Percentiles rank a stretch among this genome's conserved stretches.
Conservation (phyloP, 2,329 filamentous ascomycete species). For the Metarhizium rileyi region DNA sequence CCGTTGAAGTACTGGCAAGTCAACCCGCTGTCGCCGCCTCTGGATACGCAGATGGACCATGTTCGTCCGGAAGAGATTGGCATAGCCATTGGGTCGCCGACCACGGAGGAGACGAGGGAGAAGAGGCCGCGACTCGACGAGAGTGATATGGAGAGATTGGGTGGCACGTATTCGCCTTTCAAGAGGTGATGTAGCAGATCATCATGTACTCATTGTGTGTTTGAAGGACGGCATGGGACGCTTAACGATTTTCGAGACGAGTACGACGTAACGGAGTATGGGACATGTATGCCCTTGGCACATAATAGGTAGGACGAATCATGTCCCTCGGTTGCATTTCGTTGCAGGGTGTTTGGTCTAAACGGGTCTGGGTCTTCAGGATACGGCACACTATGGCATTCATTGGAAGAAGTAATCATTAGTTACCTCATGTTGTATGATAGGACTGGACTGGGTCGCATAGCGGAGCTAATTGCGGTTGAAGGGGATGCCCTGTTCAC, state of each 20-base stretch:
- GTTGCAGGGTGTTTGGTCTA: not conserved
- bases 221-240: not conserved
- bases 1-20: slow-evolving; percentile 10
- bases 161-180: slow-evolving; percentile 6
- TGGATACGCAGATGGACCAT: not conserved
- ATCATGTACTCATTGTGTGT: not conserved
- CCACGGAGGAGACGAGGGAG: not conserved
- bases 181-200: not conserved
- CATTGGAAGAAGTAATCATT: not conserved
- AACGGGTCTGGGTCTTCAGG: not conserved
- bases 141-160: slow-evolving; percentile 10
- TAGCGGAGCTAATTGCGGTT: not conserved
- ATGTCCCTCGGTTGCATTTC: not conserved
- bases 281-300: not conserved
- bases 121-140: slow-evolving; percentile 14
- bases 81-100: slow-evolving; percentile 5
- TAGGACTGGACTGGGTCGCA: not conserved
- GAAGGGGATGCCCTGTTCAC: not conserved
- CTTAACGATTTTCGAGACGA: not conserved
- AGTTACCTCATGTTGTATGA: not conserved
- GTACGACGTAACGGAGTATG: not conserved
- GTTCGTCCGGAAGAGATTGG: slow-evolving; percentile 1
- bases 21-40: slow-evolving; percentile 3
- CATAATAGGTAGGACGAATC: not conserved
- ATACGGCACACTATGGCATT: not conserved